Evolutionary conservation across 1,284 basidiomycete species (phyloP), one percentile per base, ranked within the genome.

Genomic region (Cryptococcus sp.): DNA sequence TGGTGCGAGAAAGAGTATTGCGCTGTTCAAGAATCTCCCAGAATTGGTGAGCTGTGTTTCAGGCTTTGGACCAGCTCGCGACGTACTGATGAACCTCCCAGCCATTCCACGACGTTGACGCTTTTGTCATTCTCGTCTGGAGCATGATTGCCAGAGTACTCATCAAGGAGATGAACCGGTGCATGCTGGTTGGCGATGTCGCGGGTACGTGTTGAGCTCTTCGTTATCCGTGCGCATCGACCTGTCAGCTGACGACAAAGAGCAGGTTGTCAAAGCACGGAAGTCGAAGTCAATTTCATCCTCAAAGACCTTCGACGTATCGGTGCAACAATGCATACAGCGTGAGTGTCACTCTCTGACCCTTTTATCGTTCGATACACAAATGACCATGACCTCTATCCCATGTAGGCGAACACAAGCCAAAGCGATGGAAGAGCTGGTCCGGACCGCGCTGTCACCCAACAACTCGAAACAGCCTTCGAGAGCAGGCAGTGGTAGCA

Each of bases 61-160:
- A 10, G 13, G 29, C 29, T 34, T 34, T 34, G 8, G 29, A 34
- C 29, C n/a, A 13, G 3, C 8, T 7, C 29, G 29, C 29, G 29
- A 34, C 8, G 8, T 34, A 34, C 29, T 34, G 8, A 34, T 10
- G 29, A 10, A 34, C 2, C 13, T 2, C 46, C 0, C 47, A 75
- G 72, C 67, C 72, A 0, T 61, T 67, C 44, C 61, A 64, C 1
- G 75, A 75, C 44, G 67, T 73, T 25, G 75, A 77, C 45, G 67
- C 70, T 11, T 72, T 74, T 52, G 57, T 68, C 6, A 57, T 73
- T 15, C 61, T 74, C 25, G 68, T 75, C 17, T 77, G 74, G 75
- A 68, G 68, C 50, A 67, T 77, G 64, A 65, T 74, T 17, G 65
- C 67, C 34, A 73, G 73, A 53, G 57, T 66, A 1, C 55, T 77